These are phyloP conservation scores for Dioszegia hungarica DNA, from an alignment of 768 basidiomycete species.

Conservation along the genomic window DNA sequence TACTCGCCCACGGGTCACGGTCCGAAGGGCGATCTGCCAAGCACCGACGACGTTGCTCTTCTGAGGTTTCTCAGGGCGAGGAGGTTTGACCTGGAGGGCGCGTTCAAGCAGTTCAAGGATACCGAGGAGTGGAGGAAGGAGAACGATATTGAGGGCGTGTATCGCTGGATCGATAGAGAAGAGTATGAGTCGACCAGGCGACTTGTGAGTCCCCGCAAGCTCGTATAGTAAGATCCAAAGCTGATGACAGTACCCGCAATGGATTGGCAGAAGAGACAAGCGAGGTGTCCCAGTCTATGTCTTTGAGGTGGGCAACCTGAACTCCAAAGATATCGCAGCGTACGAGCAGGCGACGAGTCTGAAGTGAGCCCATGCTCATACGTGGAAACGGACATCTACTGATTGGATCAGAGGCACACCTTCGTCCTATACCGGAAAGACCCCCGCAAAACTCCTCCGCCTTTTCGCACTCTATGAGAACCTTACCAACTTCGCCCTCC, in stretches of 20 bases:
- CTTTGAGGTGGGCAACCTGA: constrained; percentile 14
- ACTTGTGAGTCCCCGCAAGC: constrained; percentile 23
- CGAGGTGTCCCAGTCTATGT: constrained; percentile 20
- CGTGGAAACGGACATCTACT: no score
- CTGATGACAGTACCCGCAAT: constrained; percentile 25
- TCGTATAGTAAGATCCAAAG: no score
- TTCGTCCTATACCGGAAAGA: neutral
- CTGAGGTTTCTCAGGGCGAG: constrained; percentile 74
- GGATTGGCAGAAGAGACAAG: constrained; percentile 16
- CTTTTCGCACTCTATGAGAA: constrained; percentile 23
- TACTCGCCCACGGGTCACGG: constrained; percentile 1
- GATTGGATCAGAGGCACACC: neutral
- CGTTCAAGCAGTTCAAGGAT: constrained; percentile 65
- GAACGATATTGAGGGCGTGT: constrained; percentile 62
- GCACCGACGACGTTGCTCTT: constrained; percentile 3
- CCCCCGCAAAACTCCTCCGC: constrained; percentile 11
- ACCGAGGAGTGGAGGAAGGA: constrained; percentile 65
- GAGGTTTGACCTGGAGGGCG: constrained; percentile 60
- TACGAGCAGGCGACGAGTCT: constrained; percentile 10
- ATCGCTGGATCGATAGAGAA: constrained; percentile 56
- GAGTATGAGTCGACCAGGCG: constrained; percentile 59
- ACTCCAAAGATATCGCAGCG: constrained; percentile 6
- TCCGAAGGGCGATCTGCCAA: neutral
- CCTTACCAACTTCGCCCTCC: constrained; percentile 12
- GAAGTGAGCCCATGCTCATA: neutral